phyloP scores from a whole-genome alignment of 1,284 basidiomycete genomes.

The Athelia psychrophila region DNA sequence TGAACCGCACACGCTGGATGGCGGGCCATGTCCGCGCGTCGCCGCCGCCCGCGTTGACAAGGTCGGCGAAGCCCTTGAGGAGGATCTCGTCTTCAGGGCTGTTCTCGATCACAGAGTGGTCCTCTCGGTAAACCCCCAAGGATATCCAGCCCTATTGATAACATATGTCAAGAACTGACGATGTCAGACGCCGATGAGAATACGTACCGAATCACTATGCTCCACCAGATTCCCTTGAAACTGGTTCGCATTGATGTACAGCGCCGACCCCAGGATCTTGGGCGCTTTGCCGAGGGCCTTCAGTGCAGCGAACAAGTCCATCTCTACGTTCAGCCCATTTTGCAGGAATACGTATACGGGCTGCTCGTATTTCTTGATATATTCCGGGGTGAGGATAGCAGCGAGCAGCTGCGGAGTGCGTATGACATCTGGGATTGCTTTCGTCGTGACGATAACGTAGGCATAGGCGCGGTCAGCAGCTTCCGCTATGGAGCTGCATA shows the following conservation, averaged over 20 bases:
- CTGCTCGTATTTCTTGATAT: conserved; percentile 30
- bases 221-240: conserved; percentile 23
- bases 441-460: conserved; percentile 51
- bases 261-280: conserved; percentile 32
- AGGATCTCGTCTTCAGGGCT: conserved; percentile 39
- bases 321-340: conserved; percentile 59
- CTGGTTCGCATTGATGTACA: conserved; percentile 34
- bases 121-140: conserved; percentile 52
- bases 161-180: neutral
- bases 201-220: conserved; percentile 24
- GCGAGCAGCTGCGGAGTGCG: conserved; percentile 42
- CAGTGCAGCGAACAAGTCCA: conserved; percentile 44
- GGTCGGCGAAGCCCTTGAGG: conserved; percentile 40
- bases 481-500: conserved; percentile 28
- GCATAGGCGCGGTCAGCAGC: conserved; percentile 45
- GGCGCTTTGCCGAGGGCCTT: conserved; percentile 27
- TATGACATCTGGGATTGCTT: conserved; percentile 51
- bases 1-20: conserved; percentile 61
- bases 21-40: conserved; percentile 49
- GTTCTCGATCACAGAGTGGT: conserved; percentile 39
- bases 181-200: neutral
- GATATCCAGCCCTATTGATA: conserved; percentile 47
- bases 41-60: conserved; percentile 49
- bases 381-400: conserved; percentile 38
- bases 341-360: conserved; percentile 51